phyloP scores from a whole-genome alignment of 108 stramenopile genomes.

The Discostella stelligeroides region DNA sequence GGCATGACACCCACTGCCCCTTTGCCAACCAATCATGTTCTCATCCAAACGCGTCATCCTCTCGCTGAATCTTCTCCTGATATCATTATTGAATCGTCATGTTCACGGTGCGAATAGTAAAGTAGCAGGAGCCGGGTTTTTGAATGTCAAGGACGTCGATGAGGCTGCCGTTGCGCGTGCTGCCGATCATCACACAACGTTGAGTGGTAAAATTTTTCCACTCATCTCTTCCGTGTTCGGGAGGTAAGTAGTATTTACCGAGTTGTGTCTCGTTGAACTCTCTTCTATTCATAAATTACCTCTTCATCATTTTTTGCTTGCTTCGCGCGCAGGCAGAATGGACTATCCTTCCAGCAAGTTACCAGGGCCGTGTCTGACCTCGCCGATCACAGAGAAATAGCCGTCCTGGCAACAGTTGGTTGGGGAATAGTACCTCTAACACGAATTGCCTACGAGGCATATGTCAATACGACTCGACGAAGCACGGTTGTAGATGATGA shows the following conservation, averaged over 20 bases:
- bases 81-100: not conserved
- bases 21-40: no score
- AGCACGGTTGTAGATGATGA: not conserved
- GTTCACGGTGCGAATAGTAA: not conserved
- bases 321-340: not conserved
- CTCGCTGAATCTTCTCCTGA: not conserved
- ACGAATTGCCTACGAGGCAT: constrained; percentile 14
- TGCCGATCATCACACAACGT: constrained; percentile 1
- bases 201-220: constrained; percentile 23
- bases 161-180: not conserved
- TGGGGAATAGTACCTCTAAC: constrained; percentile 38
- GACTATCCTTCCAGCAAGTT: constrained; percentile 26
- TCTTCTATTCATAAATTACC: constrained; percentile 1
- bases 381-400: constrained; percentile 29
- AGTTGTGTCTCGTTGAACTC: not conserved
- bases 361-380: constrained; percentile 16
- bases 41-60: no score
- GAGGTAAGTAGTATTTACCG: not conserved
- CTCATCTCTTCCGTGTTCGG: constrained; percentile 11
- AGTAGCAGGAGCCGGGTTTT: no score
- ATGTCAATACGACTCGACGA: constrained; percentile 15
- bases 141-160: not conserved
- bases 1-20: no score
- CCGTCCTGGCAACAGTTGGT: constrained; percentile 29
- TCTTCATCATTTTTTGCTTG: constrained; percentile 1